These are phyloP conservation scores for Senna siamea DNA, from an alignment of 306 rosid species.

Conservation along the genomic window DNA sequence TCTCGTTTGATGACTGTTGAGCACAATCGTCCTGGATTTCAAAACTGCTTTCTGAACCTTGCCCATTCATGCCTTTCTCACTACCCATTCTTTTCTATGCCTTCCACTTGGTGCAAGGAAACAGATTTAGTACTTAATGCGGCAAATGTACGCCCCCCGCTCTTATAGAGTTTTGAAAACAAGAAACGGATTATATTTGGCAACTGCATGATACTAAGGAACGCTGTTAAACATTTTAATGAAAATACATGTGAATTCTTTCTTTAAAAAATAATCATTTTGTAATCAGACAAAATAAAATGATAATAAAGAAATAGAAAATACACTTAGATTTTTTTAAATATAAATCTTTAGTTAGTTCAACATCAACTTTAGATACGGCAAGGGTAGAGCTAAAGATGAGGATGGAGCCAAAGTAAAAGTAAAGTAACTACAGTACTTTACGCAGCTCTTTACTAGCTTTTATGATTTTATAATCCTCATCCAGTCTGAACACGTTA, in stretches of 20 bases:
- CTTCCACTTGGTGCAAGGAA: no score
- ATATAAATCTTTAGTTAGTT: no score
- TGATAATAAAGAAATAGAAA: no score
- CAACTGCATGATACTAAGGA: no score
- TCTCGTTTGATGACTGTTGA: constrained; percentile 25
- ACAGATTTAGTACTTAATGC: no score
- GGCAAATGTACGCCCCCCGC: no score
- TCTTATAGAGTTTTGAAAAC: constrained; percentile 27
- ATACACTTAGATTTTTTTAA: no score
- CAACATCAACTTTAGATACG: no score
- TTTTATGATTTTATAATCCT: constrained; percentile 5
- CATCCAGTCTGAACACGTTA: constrained; percentile 4
- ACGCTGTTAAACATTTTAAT: no score
- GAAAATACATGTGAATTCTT: no score
- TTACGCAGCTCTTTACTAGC: constrained; percentile 29
- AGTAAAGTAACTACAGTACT: not conserved
- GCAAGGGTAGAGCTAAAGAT: constrained; percentile 33
- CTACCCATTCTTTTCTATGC: constrained; percentile 33
- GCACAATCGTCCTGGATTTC: not conserved
- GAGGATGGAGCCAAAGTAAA: constrained; percentile 31
- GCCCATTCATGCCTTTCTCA: constrained; percentile 42
- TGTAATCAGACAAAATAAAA: no score
- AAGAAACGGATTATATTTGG: constrained; percentile 15
- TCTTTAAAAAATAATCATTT: no score
- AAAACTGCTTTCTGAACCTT: constrained; percentile 33